Evolutionary conservation across 2,329 filamentous ascomycete species (phyloP), one percentile per base, ranked within the genome.

Genomic region (Paracoccidioides lutzii): DNA sequence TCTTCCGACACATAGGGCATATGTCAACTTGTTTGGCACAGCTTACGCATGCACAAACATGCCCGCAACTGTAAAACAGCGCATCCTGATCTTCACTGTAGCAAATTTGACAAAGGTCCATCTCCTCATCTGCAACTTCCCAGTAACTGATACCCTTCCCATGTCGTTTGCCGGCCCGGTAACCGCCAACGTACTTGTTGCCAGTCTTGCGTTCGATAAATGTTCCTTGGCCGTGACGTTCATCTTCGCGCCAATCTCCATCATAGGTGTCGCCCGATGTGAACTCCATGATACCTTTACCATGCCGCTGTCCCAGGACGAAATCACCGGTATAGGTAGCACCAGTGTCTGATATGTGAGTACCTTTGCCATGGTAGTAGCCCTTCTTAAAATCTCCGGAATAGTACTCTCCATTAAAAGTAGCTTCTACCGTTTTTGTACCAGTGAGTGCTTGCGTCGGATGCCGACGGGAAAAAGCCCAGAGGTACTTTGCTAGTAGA

Each of bases 101-200:
- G 70, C 81, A 84, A 56, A 84, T 83, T 56, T 79, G 75, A 64
- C 81, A 84, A 5, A 79, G 64, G 48, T 77, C 73, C 66, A 78
- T 76, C 59, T 81, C 78, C 56, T 83, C 80, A 55, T 83, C 80
- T 2, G 81, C 81, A 32, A 80, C 77, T 61, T 80, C 78, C 75
- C 80, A 83, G 59, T 78, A 76, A 55, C 80, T 82, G 41, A 80
- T 76, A n/a, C 81, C 81, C 59, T 80, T 78, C 53, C 81, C 81
- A 60, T 79, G 77, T 43, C 78, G 77, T 66, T 81, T 81, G 60
- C 81, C 80, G 55, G 80, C 74, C 60, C 78, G 75, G 73, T 81
- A 84, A 22, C 78, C 79, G 32, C 81, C 81, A 12, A 78, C 76
- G 59, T 81, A 83, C 44, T 78, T 79, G 63, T 83, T 83, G 49